A percentile compares a stretch with the other conserved stretches of the same genome.
Conservation (phyloP, 1,284 basidiomycete species). For the Trichosporon inkin region DNA sequence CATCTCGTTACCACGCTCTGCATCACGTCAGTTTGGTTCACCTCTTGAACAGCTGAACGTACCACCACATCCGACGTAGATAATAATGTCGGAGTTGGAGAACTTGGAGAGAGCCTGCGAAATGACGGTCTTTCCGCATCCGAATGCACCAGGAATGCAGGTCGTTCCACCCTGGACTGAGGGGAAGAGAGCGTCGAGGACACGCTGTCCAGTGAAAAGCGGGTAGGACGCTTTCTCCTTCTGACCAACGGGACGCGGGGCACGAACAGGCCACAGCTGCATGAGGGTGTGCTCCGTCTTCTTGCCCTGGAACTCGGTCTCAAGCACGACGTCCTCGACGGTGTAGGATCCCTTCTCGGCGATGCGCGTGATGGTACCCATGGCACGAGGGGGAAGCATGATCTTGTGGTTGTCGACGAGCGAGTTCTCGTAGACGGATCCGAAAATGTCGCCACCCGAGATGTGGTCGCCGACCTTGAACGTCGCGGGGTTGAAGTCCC, state of each 20-base stretch:
- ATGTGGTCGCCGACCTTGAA: constrained; percentile 94
- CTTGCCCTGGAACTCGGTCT: constrained; percentile 97
- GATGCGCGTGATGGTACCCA: constrained; percentile 90
- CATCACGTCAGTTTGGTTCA: constrained; percentile 18
- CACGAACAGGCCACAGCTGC: constrained; percentile 98
- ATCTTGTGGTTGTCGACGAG: constrained; percentile 95
- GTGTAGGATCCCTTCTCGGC: constrained; percentile 93
- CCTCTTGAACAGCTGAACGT: constrained; percentile 46
- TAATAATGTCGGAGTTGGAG: constrained; percentile 99
- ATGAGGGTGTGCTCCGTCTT: constrained; percentile 90
- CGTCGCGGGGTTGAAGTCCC: constrained; percentile 90
- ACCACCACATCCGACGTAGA: constrained; percentile 87
- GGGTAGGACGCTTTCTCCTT: constrained; percentile 92
- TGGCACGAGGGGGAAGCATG: constrained; percentile 87
- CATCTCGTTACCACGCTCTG: constrained; percentile 59
- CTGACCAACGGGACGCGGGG: constrained; percentile 88
- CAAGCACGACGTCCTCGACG: constrained; percentile 91
- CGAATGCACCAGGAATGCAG: constrained; percentile 98
- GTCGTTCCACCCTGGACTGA: constrained; percentile 99
- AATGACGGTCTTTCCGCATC: constrained; percentile 96
- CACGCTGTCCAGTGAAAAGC: constrained; percentile 92
- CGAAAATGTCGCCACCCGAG: constrained; percentile 94
- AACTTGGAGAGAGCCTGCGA: constrained; percentile 96
- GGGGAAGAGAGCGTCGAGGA: constrained; percentile 96
- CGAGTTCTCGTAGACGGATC: constrained; percentile 94